phyloP scores from a whole-genome alignment of 495 filamentous ascomycete species.

The Neurospora intermedia region DNA sequence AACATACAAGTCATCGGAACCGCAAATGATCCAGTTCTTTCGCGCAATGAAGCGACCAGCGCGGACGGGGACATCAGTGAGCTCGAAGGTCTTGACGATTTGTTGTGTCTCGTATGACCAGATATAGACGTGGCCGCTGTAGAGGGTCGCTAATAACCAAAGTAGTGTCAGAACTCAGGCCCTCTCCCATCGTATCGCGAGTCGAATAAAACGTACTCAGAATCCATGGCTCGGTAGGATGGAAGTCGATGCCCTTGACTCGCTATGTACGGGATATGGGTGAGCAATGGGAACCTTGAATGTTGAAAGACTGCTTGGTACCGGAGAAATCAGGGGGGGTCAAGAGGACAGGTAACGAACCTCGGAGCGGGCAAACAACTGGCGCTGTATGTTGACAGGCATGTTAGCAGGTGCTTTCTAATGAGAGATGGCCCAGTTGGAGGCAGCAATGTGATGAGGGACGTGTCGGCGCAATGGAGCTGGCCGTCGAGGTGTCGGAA shows the following conservation, averaged over 20 bases:
- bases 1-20: conserved; percentile 96
- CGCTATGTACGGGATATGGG: conserved; percentile 49
- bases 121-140: conserved; percentile 98
- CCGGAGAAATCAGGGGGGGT: conserved; percentile 43
- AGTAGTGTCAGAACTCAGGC: conserved; percentile 1
- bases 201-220: conserved; percentile 39
- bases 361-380: conserved; percentile 27
- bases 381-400: conserved; percentile 24
- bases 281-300: conserved; percentile 2
- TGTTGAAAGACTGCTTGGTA: not conserved
- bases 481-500: not conserved
- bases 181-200: not conserved
- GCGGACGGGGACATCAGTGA: conserved; percentile 96
- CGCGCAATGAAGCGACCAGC: conserved; percentile 93
- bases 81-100: conserved; percentile 98
- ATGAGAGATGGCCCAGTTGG: not conserved
- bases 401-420: conserved; percentile 12
- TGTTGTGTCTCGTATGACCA: conserved; percentile 98
- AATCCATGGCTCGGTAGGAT: conserved; percentile 95
- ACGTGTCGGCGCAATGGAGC: conserved; percentile 5
- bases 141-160: conserved; percentile 49
- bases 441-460: not conserved
- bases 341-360: conserved; percentile 59
- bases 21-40: conserved; percentile 99
- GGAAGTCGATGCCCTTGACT: conserved; percentile 96